These are phyloP conservation scores for Alloteropsis semialata DNA, from an alignment of 176 grass and related monocot genomes.

Conservation along the genomic window DNA sequence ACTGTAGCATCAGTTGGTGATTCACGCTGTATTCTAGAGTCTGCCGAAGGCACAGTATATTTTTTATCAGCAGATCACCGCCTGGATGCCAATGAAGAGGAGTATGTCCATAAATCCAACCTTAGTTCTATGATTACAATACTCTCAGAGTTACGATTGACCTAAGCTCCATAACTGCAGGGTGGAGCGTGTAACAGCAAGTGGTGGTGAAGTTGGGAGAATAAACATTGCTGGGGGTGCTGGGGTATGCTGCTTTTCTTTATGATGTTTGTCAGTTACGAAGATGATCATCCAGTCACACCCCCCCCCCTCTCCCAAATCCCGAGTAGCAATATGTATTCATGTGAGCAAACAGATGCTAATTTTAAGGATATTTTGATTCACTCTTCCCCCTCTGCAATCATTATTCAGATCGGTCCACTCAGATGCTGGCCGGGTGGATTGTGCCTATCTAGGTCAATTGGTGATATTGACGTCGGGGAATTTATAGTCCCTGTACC, in stretches of 20 bases:
- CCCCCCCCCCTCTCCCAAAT: neutral
- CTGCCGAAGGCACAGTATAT: conserved; percentile 80
- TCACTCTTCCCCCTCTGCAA: conserved; percentile 17
- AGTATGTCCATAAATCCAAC: conserved; percentile 52
- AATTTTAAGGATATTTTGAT: conserved; percentile 17
- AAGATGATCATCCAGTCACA: conserved; percentile 2
- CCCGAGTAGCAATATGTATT: neutral
- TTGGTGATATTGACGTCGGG: conserved; percentile 91
- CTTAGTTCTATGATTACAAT: conserved; percentile 25
- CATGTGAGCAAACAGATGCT: neutral
- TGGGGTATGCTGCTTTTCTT: conserved; percentile 54
- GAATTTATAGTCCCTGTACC: conserved; percentile 97
- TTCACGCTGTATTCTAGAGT: conserved; percentile 90
- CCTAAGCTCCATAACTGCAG: conserved; percentile 33
- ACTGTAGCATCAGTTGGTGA: conserved; percentile 91
- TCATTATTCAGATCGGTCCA: conserved; percentile 77
- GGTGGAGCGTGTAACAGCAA: conserved; percentile 83
- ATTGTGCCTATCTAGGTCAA: conserved; percentile 98
- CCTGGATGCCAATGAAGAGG: conserved; percentile 78
- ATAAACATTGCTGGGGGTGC: conserved; percentile 83
- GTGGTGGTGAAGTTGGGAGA: conserved; percentile 94
- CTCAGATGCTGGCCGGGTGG: conserved; percentile 99
- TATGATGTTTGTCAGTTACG: conserved; percentile 18
- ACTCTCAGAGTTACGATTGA: conserved; percentile 26
- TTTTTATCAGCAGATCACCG: conserved; percentile 85